Evolutionary conservation across 345 rosid species (phyloP), one percentile per base, ranked within the genome.

Genomic region (Camelina sativa): DNA sequence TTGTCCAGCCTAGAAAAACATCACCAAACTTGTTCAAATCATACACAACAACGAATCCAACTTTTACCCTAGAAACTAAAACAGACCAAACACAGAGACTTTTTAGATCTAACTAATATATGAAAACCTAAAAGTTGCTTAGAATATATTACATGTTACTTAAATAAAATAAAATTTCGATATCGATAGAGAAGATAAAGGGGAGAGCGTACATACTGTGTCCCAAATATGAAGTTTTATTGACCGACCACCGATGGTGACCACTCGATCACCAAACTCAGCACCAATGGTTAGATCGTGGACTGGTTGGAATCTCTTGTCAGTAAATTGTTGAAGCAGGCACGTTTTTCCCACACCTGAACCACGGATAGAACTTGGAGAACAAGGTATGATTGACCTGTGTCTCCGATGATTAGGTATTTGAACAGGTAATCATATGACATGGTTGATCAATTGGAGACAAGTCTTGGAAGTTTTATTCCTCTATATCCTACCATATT

Each of bases 1-100:
- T 85, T 94, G 98, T 20, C 96, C 97, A 16, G 98, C 98, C 96
- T 94, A 67, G 67, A 66, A 74, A 32, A 73, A 74, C 40, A 67
- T 23, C 52, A 66, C n/a, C 25, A 23, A 23, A 23, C 25, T 23
- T 23, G 25, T 23, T 23, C 25, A 23, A 23, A 23, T 25, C 28
- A 25, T 25, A 25, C 28, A 25, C 28, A 25, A 25, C 28, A 25
- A 25, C 2, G 4, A 25, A 25, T 25, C 28, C 4, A 25, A 25
- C 28, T 25, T 25, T 25, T 25, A 25, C 28, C 28, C 28, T 25
- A 25, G 28, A 25, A 25, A 2, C 28, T 25, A 25, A 25, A 25
- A 25, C n/a, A 25, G 28, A 25, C 28, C 28, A 25, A 25, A 25
- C 28, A 25, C 28, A 3, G 28, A 25, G 28, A 25, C 28, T n/a